These are phyloP conservation scores for Boletus edulis DNA, from an alignment of 768 basidiomycete genomes.

Conservation along the genomic window DNA sequence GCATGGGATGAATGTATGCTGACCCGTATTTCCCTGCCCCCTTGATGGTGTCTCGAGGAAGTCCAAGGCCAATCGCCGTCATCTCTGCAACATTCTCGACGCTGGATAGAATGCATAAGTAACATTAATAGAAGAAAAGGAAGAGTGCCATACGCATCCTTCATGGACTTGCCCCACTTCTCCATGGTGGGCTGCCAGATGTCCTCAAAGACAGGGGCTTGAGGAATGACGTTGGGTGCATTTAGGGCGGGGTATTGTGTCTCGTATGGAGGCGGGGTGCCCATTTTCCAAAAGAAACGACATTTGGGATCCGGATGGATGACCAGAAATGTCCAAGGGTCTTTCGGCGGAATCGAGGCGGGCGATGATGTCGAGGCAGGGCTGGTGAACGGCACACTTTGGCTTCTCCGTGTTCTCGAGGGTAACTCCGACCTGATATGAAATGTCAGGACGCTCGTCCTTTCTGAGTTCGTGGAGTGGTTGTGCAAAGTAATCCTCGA, in stretches of 20 bases:
- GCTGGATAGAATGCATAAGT: slow-evolving; percentile 36
- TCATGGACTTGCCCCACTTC: slow-evolving; percentile 88
- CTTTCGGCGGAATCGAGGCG: slow-evolving; percentile 73
- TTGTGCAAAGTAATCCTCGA: slow-evolving; percentile 93
- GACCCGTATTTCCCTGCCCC: slow-evolving; percentile 86
- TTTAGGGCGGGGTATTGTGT: slow-evolving; percentile 77
- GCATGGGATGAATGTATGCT: slow-evolving; percentile 19
- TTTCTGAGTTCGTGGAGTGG: slow-evolving; percentile 55
- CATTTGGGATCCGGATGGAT: slow-evolving; percentile 91
- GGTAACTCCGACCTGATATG: slow-evolving; percentile 92
- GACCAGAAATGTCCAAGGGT: slow-evolving; percentile 79
- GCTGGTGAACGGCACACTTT: slow-evolving; percentile 78
- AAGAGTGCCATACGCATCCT: slow-evolving; percentile 61
- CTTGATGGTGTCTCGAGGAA: slow-evolving; percentile 66
- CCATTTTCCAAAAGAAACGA: slow-evolving; percentile 90
- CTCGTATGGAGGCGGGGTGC: slow-evolving; percentile 67
- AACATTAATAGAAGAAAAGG: slow-evolving; percentile 1
- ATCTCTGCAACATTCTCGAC: slow-evolving; percentile 88
- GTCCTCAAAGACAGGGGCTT: slow-evolving; percentile 50
- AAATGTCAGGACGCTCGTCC: slow-evolving; percentile 82
- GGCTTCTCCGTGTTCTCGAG: slow-evolving; percentile 96
- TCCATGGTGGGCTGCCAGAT: slow-evolving; percentile 76
- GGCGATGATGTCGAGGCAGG: slow-evolving; percentile 79
- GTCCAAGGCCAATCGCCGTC: slow-evolving; percentile 79
- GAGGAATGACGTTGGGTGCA: slow-evolving; percentile 80